These are phyloP conservation scores for Sanchytrium tribonematis DNA, from an alignment of 371 early-diverging fungal species.

Conservation along the genomic window DNA sequence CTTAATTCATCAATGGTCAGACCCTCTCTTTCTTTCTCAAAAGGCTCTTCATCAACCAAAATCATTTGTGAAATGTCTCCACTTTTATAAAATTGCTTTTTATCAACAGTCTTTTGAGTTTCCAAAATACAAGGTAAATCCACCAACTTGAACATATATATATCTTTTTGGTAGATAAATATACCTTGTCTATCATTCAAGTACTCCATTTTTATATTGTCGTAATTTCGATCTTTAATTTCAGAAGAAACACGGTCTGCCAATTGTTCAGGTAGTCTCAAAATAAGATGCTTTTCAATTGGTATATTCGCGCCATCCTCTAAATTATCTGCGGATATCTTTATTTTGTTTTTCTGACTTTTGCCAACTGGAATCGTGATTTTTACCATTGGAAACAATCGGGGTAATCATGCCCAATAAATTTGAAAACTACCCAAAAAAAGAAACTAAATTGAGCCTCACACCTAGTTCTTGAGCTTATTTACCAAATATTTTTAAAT, in stretches of 20 bases:
- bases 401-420: no score
- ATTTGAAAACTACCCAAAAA: no score
- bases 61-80: conserved; percentile 72
- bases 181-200: neutral
- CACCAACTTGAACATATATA: conserved; percentile 23
- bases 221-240: neutral
- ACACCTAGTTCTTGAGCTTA: no score
- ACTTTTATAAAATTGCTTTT: conserved; percentile 84
- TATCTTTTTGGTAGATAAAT: conserved; percentile 5
- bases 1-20: conserved; percentile 4
- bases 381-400: no score
- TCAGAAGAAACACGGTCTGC: neutral
- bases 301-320: conserved; percentile 32
- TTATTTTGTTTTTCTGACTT: neutral
- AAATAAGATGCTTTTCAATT: conserved; percentile 44
- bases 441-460: no score
- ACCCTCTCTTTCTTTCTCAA: conserved; percentile 6
- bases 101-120: conserved; percentile 75
- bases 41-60: conserved; percentile 3
- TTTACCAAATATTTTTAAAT: no score
- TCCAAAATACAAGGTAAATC: conserved; percentile 90
- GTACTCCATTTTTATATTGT: neutral
- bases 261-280: conserved; percentile 25
- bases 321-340: neutral
- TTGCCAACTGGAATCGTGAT: neutral